Base-by-base conservation (phyloP, 441 rosid genomes). In the Aleurites moluccanus region DNA sequence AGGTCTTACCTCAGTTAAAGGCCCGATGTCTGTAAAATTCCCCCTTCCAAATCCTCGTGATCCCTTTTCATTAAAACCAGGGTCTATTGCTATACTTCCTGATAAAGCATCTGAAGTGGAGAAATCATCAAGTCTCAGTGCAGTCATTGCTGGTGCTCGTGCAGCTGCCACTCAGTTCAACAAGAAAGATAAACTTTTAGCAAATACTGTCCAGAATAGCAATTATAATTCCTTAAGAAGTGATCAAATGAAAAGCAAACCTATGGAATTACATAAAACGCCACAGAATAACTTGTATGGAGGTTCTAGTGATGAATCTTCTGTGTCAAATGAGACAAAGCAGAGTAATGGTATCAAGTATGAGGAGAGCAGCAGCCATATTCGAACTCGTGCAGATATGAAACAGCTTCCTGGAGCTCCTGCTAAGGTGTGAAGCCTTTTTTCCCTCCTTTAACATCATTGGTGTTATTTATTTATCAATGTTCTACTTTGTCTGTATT, bases 141-240 rank as follows among this genome's bases (percentile, higher is more conserved):
- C 88, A 63, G 99, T 93, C 62, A 89, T 90, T 40, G 92, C 87
- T 23, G 93, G 93, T 72, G 99, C 99, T 59, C 86, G 79, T 75
- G 91, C 92, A 70, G 98, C 96, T 14, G 93, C 97, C 38, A 83
- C 88, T 49, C 98, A 92, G 72, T 92, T 84, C 76, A 85, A 86
- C 45, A 92, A 83, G 72, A 89, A 86, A 80, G 84, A 75, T 70
- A 83, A 83, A 62, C 53, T 68, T n/a, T 73, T 33, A 52, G 59
- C 72, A 21, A 79, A 76, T 76, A 61, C 45, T 35, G 30, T 49
- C 10, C 81, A 73, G 38, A 81, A 52, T 72, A 65, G 21, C 63
- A 28, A 64, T 60, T 27, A 64, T 62, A 61, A 69, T 52, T 66
- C 75, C 72, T 49, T 72, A 14, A 77, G 79, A 70, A 75, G 73